phyloP scores from a whole-genome alignment of 2,329 filamentous ascomycete genomes.

The Fusarium coicis region DNA sequence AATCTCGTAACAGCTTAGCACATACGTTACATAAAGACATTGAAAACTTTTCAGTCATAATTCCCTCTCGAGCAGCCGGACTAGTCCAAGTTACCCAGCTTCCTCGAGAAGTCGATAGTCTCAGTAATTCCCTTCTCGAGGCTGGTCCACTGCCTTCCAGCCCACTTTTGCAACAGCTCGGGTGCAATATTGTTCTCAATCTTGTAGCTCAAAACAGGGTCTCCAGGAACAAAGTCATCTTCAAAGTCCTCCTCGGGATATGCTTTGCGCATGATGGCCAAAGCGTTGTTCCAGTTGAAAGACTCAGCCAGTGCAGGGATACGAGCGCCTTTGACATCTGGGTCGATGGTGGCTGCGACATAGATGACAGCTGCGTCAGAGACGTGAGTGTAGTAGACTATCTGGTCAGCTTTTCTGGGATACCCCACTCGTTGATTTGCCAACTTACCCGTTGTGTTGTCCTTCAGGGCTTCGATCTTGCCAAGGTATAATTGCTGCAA shows the following conservation, averaged over 20 bases:
- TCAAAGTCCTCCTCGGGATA: constrained; percentile 21
- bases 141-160: constrained; percentile 26
- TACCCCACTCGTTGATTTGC: too few species aligned
- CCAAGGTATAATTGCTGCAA: constrained; percentile 34
- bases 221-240: constrained; percentile 21
- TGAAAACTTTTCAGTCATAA: background rate
- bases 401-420: background rate
- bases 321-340: constrained; percentile 12
- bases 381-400: constrained; percentile 39
- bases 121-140: constrained; percentile 21
- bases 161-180: constrained; percentile 29
- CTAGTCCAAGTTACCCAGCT: constrained; percentile 10
- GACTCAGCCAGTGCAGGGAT: constrained; percentile 17
- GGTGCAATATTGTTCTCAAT: constrained; percentile 31
- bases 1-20: background rate
- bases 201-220: constrained; percentile 23
- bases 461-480: background rate
- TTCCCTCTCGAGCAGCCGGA: rapidly evolving
- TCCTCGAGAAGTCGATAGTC: constrained; percentile 10
- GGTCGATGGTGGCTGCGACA: constrained; percentile 27
- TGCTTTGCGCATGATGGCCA: constrained; percentile 14
- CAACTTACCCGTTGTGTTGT: constrained; percentile 25
- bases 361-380: constrained; percentile 34
- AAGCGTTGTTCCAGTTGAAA: constrained; percentile 34
- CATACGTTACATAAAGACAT: background rate